A percentile compares a stretch with the other conserved stretches of the same genome.
Evolutionary conservation across 176 grass and related monocot species (phyloP).

Genomic region (Neostapfia colusana): DNA sequence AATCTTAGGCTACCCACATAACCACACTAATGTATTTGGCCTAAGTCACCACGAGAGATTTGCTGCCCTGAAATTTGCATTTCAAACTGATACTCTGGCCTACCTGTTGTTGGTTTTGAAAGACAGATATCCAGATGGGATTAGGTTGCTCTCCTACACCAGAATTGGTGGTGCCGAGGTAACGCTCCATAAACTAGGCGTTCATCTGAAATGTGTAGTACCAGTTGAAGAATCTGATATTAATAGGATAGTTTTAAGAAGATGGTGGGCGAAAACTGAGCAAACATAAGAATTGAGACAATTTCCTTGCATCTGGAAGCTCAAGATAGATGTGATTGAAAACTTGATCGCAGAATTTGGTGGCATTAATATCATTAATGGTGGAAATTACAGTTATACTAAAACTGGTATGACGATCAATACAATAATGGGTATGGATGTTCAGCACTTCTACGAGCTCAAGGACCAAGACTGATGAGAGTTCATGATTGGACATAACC

Average conservation of each 20-base stretch:
- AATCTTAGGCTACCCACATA: conserved; percentile 73
- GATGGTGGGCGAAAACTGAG: conserved; percentile 67
- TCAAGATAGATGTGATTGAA: conserved; percentile 49
- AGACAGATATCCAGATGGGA: conserved; percentile 48
- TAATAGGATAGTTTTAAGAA: conserved; percentile 65
- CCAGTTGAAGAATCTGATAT: conserved; percentile 70
- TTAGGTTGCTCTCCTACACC: conserved; percentile 74
- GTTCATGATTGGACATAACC: no score
- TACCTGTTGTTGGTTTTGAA: conserved; percentile 70
- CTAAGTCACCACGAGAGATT: conserved; percentile 29
- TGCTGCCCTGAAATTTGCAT: no score
- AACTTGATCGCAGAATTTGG: conserved; percentile 54
- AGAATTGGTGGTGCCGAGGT: conserved; percentile 75
- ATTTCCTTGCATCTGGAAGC: conserved; percentile 43
- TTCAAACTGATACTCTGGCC: no score
- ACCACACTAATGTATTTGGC: conserved; percentile 58
- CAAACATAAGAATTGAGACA: conserved; percentile 65
- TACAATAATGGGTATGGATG: conserved; percentile 66
- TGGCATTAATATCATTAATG: conserved; percentile 69
- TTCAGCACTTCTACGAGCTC: conserved; percentile 55
- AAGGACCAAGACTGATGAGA: no score
- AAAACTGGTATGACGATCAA: conserved; percentile 46
- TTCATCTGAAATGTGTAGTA: conserved; percentile 68
- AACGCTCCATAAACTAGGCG: conserved; percentile 61
- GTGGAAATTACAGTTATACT: conserved; percentile 44